Percentiles rank a stretch among this genome's conserved stretches.
These are phyloP conservation scores for Phialocephala subalpina DNA, from an alignment of 2,329 filamentous ascomycete genomes.

Conservation along the genomic window DNA sequence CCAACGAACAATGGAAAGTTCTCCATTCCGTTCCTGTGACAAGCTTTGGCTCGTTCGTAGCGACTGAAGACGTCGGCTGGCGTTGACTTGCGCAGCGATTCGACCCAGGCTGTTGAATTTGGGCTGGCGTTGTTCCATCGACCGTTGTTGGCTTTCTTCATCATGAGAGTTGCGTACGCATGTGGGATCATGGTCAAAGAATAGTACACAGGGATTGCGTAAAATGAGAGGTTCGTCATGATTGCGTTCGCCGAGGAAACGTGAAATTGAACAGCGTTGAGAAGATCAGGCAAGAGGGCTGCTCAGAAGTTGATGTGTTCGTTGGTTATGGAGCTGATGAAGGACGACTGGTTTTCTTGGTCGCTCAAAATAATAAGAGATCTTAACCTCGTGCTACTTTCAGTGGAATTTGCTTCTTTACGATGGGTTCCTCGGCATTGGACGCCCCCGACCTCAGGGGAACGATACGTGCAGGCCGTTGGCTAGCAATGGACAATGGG, in stretches of 20 bases:
- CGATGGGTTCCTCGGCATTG: too few species aligned
- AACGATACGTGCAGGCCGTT: too few species aligned
- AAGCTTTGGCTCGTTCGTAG: constrained; percentile 54
- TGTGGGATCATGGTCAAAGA: constrained; percentile 52
- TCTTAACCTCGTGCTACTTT: too few species aligned
- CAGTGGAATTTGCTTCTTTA: neutral
- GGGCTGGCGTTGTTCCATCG: constrained; percentile 54
- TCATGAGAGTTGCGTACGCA: constrained; percentile 43
- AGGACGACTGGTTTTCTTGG: neutral
- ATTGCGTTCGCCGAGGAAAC: neutral
- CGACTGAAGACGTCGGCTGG: constrained; percentile 47
- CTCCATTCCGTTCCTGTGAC: constrained; percentile 55
- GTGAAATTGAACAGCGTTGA: neutral
- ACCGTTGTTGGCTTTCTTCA: constrained; percentile 40
- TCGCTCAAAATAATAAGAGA: neutral
- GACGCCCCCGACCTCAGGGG: too few species aligned
- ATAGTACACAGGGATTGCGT: constrained; percentile 54
- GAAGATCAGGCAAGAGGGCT: neutral
- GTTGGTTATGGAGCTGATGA: neutral
- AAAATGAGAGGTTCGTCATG: constrained; percentile 19
- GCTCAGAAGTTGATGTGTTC: neutral
- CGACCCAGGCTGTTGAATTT: constrained; percentile 45
- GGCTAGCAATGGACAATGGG: too few species aligned
- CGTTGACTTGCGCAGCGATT: constrained; percentile 48
- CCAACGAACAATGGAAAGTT: constrained; percentile 54